Percentiles rank a stretch among this genome's conserved stretches.
Evolutionary conservation across 1,284 basidiomycete genomes (phyloP).

Genomic region (Meira miltonrushii): DNA sequence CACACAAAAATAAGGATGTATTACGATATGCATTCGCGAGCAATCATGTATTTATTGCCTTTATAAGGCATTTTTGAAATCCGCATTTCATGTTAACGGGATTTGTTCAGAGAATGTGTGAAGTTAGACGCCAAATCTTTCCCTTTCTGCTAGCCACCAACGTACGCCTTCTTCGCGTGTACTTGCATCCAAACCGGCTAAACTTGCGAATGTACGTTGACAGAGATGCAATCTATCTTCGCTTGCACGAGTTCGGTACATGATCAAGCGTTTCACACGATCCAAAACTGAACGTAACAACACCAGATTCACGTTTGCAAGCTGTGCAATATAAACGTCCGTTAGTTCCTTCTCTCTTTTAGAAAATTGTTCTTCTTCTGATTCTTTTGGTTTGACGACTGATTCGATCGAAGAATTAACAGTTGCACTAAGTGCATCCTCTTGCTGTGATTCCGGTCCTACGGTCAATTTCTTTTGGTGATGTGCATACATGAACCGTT

Average conservation of each 20-base stretch:
- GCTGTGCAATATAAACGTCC: slow-evolving; percentile 21
- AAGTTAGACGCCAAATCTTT: slow-evolving; percentile 31
- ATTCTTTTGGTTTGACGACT: not conserved
- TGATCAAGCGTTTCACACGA: slow-evolving; percentile 32
- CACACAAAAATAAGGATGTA: no score
- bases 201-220: slow-evolving; percentile 35
- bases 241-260: slow-evolving; percentile 7
- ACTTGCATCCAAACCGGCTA: slow-evolving; percentile 42
- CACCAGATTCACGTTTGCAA: slow-evolving; percentile 46
- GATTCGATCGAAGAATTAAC: not conserved
- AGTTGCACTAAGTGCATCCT: not conserved
- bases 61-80: no score
- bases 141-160: slow-evolving; percentile 47
- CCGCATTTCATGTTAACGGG: no score
- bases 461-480: no score
- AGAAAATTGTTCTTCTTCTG: not conserved
- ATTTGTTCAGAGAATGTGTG: not conserved
- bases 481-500: slow-evolving; percentile 9
- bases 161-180: slow-evolving; percentile 44
- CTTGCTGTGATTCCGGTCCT: not conserved
- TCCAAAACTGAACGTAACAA: slow-evolving; percentile 39
- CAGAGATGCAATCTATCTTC: slow-evolving; percentile 20
- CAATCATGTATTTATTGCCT: no score
- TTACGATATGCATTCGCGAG: no score
- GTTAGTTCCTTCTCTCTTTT: not conserved